Conservation (phyloP, 2,329 filamentous ascomycete genomes). For the Calonectria montana region DNA sequence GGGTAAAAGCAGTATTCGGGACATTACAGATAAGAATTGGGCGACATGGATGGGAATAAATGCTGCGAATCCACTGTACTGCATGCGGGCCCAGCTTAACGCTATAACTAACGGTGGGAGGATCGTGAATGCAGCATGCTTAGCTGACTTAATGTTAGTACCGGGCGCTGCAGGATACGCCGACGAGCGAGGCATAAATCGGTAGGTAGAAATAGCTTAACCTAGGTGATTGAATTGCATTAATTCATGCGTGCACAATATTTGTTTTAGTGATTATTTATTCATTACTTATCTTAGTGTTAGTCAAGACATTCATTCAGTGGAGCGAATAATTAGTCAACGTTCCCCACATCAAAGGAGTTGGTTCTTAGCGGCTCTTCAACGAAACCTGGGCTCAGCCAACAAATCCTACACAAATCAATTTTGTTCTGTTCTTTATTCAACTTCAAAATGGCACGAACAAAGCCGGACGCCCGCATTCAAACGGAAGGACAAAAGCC, state of each 20-base stretch:
- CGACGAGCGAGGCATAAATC: too few relatives aligned
- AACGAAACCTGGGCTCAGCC: not conserved
- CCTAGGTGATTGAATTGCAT: too few relatives aligned
- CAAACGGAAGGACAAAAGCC: not conserved
- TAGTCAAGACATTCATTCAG: too few relatives aligned
- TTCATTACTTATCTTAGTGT: too few relatives aligned
- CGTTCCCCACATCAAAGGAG: not conserved
- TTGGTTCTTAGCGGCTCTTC: not conserved
- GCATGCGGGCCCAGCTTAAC: not conserved
- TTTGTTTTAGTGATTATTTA: too few relatives aligned
- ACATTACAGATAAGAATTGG: not conserved
- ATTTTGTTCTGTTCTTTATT: not conserved
- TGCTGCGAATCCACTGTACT: not conserved
- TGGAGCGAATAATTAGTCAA: not conserved
- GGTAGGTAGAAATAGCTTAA: too few relatives aligned
- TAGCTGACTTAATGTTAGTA: not conserved
- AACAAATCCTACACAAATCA: too few relatives aligned
- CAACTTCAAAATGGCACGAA: not conserved
- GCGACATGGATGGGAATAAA: not conserved
- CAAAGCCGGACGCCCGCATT: not conserved
- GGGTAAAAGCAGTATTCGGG: not conserved
- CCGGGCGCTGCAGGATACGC: not conserved
- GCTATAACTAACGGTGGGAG: not conserved
- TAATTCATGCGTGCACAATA: too few relatives aligned
- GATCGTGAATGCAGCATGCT: not conserved